Percentiles rank a stretch among this genome's conserved stretches.
Evolutionary conservation across 1,284 basidiomycete genomes (phyloP).

Genomic region (Leccinum insigne): DNA sequence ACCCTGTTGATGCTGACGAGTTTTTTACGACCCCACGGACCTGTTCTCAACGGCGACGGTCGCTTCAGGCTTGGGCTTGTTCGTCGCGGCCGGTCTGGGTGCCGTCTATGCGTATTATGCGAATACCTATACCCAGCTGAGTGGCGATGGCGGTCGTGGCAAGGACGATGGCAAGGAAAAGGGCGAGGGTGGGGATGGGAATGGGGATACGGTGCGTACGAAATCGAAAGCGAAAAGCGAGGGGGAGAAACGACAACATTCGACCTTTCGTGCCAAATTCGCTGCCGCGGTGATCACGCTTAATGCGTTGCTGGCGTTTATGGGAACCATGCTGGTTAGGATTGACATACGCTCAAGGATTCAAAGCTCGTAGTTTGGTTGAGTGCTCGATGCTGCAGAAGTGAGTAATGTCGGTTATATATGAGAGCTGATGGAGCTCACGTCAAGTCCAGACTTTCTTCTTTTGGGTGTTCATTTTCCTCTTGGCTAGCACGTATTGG

Average conservation of each 20-base stretch:
- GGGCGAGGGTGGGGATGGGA: neutral
- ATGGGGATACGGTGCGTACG: neutral
- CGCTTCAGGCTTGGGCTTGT: slow-evolving; percentile 4
- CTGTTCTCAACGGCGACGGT: slow-evolving; percentile 27
- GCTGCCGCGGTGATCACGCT: slow-evolving; percentile 64
- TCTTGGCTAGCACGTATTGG: slow-evolving; percentile 89
- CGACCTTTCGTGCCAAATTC: slow-evolving; percentile 92
- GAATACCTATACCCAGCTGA: slow-evolving; percentile 7
- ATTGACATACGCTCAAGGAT: slow-evolving; percentile 88
- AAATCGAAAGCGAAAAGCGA: neutral
- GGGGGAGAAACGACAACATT: slow-evolving; percentile 60
- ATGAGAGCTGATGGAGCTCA: slow-evolving; percentile 6
- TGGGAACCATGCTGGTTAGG: slow-evolving; percentile 49
- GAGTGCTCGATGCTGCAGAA: slow-evolving; percentile 95
- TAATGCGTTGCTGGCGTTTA: slow-evolving; percentile 88
- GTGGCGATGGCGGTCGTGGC: neutral
- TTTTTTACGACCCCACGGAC: neutral
- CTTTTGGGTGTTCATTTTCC: slow-evolving; percentile 95
- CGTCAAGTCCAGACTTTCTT: slow-evolving; percentile 64
- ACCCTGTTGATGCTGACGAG: no score
- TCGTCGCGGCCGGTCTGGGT: slow-evolving; percentile 21
- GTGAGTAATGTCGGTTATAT: slow-evolving; percentile 43
- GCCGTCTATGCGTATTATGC: slow-evolving; percentile 20
- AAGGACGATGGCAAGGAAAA: neutral
- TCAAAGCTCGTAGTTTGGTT: slow-evolving; percentile 86